Percentiles rank a stretch among this genome's conserved stretches.
Conservation (phyloP, 83 land plant genomes). For the Picea engelmannii region DNA sequence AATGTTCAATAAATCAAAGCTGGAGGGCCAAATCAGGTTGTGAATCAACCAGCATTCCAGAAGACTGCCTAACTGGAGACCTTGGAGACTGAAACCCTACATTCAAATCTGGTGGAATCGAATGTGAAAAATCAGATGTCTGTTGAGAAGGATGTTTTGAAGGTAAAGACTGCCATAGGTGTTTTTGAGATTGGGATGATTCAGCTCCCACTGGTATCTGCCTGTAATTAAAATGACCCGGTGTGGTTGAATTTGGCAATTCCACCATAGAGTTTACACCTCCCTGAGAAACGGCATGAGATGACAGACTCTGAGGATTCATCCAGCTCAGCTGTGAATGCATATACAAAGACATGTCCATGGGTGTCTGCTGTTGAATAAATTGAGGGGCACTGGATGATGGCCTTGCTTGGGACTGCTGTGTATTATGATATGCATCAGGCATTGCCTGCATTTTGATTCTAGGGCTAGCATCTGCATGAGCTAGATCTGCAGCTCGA, state of each 20-base stretch:
- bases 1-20: slow-evolving; percentile 20
- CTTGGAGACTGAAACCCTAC: slow-evolving; percentile 61
- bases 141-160: slow-evolving; percentile 10
- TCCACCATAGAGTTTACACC: background rate
- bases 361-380: slow-evolving; percentile 3
- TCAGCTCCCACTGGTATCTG: slow-evolving; percentile 8
- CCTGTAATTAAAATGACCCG: background rate
- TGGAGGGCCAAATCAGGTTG: slow-evolving; percentile 59
- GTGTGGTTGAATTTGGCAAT: slow-evolving; percentile 15
- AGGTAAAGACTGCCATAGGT: slow-evolving; percentile 19
- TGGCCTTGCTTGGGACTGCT: slow-evolving; percentile 5
- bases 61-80: slow-evolving; percentile 49
- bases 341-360: slow-evolving; percentile 12
- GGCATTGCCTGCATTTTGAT: background rate
- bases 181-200: slow-evolving; percentile 7
- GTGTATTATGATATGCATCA: background rate
- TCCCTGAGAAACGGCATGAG: background rate
- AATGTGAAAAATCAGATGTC: slow-evolving; percentile 15
- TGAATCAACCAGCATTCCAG: slow-evolving; percentile 48
- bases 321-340: slow-evolving; percentile 4
- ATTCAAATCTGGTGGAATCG: slow-evolving; percentile 72
- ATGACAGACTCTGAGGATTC: slow-evolving; percentile 13
- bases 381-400: slow-evolving; percentile 10
- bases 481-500: slow-evolving; percentile 5
- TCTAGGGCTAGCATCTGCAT: background rate